These are phyloP conservation scores for Eragrostis nindensis DNA, from an alignment of 176 grass and related monocot species.

Conservation along the genomic window DNA sequence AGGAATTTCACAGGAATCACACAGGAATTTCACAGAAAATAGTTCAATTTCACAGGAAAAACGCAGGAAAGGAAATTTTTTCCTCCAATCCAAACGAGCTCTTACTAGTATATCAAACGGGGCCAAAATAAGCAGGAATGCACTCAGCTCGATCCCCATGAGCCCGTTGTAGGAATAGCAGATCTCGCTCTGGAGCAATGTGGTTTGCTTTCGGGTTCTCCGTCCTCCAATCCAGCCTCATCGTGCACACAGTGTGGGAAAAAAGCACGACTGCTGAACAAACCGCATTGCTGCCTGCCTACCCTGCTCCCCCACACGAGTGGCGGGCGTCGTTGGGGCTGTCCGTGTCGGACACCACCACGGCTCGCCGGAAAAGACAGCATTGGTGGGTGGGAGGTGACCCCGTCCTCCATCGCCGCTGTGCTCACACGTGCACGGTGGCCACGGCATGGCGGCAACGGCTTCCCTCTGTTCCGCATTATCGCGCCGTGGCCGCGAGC, in stretches of 20 bases:
- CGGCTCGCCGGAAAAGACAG: not conserved
- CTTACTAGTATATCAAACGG: too few relatives aligned
- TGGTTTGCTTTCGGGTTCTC: too few relatives aligned
- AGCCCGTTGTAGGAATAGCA: too few relatives aligned
- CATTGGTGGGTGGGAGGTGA: constrained; percentile 1
- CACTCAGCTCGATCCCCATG: too few relatives aligned
- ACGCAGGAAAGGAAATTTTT: too few relatives aligned
- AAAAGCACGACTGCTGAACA: not conserved
- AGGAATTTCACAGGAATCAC: too few relatives aligned
- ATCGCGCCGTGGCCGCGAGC: too few relatives aligned
- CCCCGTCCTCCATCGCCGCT: constrained; percentile 3
- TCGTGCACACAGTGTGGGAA: not conserved
- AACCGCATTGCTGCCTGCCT: not conserved
- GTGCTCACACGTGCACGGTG: not conserved
- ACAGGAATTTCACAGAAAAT: too few relatives aligned
- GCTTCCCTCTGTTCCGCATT: not conserved
- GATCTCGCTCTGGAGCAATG: too few relatives aligned
- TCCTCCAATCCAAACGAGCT: too few relatives aligned
- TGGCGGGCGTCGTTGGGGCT: not conserved
- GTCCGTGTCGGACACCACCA: constrained; percentile 1
- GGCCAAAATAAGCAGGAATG: too few relatives aligned
- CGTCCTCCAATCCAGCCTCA: not conserved
- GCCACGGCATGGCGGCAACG: not conserved
- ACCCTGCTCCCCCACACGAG: not conserved
- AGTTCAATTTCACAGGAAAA: too few relatives aligned